A percentile compares a stretch with the other conserved stretches of the same genome.
Conservation (phyloP, 2,329 filamentous ascomycete genomes). For the Ceratocystis colombiana region DNA sequence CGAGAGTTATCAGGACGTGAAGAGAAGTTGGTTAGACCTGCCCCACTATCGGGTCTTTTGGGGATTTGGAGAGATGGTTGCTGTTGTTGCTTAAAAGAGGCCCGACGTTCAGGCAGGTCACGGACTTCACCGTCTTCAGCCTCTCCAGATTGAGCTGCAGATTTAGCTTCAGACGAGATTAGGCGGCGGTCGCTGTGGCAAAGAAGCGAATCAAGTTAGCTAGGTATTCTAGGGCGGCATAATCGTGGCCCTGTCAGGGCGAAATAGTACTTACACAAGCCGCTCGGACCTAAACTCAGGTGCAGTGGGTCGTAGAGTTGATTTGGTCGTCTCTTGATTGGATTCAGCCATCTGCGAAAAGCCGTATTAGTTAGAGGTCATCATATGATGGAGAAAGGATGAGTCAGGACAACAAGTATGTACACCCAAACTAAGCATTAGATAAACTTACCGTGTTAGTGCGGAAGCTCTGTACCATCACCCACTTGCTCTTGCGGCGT, state of each 20-base stretch:
- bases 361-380: too few species aligned
- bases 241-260: too few species aligned
- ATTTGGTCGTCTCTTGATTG: conserved; percentile 25
- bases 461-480: conserved; percentile 64
- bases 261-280: conserved; percentile 27
- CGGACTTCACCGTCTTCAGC: conserved; percentile 62
- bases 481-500: conserved; percentile 56
- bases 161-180: background rate
- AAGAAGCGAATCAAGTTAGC: too few species aligned
- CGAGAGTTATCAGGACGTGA: background rate
- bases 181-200: conserved; percentile 10
- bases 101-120: conserved; percentile 23
- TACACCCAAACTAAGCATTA: background rate
- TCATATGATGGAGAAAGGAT: background rate
- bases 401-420: conserved; percentile 26
- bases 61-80: conserved; percentile 16
- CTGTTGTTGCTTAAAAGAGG: conserved; percentile 32
- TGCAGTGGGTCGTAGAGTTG: conserved; percentile 49
- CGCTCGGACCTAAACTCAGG: conserved; percentile 54
- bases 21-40: background rate
- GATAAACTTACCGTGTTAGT: conserved; percentile 46
- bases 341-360: background rate
- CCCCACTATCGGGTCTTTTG: conserved; percentile 22
- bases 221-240: too few species aligned
- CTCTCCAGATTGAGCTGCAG: conserved; percentile 34